These are phyloP conservation scores for Peniophora sp. DNA, from an alignment of 1,284 basidiomycete species.

Conservation along the genomic window DNA sequence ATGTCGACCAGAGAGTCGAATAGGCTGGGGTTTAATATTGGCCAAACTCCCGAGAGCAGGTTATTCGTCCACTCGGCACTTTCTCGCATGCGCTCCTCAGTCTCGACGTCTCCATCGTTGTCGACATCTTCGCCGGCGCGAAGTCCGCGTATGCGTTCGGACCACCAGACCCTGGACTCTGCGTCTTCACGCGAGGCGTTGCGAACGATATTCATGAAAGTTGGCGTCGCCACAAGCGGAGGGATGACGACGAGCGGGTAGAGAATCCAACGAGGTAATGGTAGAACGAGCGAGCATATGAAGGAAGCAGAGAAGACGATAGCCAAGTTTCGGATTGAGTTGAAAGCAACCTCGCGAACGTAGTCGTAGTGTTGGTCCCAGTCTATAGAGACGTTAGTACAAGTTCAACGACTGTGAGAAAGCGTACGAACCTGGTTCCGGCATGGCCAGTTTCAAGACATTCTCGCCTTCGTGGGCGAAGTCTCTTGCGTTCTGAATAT, in stretches of 20 bases:
- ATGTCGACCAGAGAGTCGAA: constrained; percentile 27
- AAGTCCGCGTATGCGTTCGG: constrained; percentile 28
- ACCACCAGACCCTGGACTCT: constrained; percentile 27
- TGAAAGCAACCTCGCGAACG: constrained; percentile 15
- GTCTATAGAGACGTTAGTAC: constrained; percentile 13
- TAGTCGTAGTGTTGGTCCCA: constrained; percentile 20
- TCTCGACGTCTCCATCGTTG: constrained; percentile 20
- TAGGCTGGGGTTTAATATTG: constrained; percentile 29
- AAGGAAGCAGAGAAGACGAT: constrained; percentile 17
- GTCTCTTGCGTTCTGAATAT: constrained; percentile 22
- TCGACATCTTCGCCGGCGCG: constrained; percentile 23
- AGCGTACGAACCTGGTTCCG: constrained; percentile 20
- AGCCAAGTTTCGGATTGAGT: constrained; percentile 17
- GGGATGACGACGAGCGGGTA: constrained; percentile 15
- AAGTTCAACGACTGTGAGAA: neutral
- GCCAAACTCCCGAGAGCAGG: constrained; percentile 28
- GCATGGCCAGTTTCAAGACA: constrained; percentile 21
- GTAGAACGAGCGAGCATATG: constrained; percentile 14
- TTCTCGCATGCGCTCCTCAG: constrained; percentile 26
- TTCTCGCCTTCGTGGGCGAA: constrained; percentile 20
- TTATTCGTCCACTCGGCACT: constrained; percentile 33
- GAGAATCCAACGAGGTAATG: constrained; percentile 20
- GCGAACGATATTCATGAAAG: constrained; percentile 22
- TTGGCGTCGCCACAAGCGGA: constrained; percentile 20
- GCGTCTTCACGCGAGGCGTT: constrained; percentile 21